phyloP scores from a whole-genome alignment of 345 rosid species.

The Passiflora organensis region DNA sequence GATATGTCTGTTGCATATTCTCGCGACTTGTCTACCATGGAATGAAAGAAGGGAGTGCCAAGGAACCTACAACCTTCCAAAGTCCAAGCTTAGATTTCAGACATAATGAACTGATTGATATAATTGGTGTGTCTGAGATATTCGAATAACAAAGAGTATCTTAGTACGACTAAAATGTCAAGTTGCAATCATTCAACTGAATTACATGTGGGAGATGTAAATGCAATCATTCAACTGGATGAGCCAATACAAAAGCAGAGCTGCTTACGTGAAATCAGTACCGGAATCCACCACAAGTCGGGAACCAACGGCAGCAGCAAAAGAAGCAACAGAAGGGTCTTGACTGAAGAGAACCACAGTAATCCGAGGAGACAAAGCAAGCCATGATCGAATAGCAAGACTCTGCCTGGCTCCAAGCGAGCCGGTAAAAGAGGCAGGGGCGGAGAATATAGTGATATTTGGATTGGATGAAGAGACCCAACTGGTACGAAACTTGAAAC shows the following conservation, averaged over 20 bases:
- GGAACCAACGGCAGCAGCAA: conserved; percentile 45
- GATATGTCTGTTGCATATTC: conserved; percentile 44
- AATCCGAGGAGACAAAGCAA: conserved; percentile 63
- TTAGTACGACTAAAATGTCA: too few species aligned
- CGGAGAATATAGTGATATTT: conserved; percentile 57
- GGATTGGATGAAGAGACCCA: conserved; percentile 21
- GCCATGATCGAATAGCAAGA: conserved; percentile 71
- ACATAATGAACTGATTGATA: too few species aligned
- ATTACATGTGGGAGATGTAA: too few species aligned
- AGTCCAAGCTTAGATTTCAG: background rate
- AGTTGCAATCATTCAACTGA: too few species aligned
- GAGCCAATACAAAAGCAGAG: background rate
- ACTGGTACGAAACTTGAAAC: conserved; percentile 5
- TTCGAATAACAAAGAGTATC: too few species aligned
- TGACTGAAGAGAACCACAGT: conserved; percentile 60
- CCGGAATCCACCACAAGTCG: conserved; percentile 59
- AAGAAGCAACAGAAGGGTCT: conserved; percentile 45
- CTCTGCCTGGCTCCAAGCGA: conserved; percentile 43
- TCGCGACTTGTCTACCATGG: conserved; percentile 64
- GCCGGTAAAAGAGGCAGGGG: conserved; percentile 39
- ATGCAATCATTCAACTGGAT: background rate
- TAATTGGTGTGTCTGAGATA: too few species aligned
- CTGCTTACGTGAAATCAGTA: conserved; percentile 76
- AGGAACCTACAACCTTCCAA: conserved; percentile 47
- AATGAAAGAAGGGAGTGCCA: conserved; percentile 80